phyloP scores from a whole-genome alignment of 106 monocot species.

The Agapanthus africanus region DNA sequence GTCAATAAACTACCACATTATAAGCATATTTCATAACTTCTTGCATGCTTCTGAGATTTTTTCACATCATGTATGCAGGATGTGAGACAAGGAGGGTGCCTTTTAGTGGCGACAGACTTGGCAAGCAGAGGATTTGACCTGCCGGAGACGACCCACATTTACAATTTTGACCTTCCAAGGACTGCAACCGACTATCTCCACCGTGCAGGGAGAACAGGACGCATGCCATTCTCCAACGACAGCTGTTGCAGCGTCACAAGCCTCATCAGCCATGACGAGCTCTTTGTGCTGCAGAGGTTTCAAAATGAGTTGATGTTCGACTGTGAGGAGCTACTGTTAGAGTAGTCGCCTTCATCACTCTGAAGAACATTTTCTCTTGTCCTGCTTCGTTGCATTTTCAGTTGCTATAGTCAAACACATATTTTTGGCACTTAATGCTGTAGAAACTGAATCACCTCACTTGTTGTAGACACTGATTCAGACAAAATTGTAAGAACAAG shows the following conservation, averaged over 20 bases:
- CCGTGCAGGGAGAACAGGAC: slow-evolving; percentile 82
- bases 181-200: slow-evolving; percentile 71
- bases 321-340: too few species aligned
- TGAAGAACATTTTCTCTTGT: too few species aligned
- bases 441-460: too few species aligned
- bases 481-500: too few species aligned
- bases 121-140: slow-evolving; percentile 91
- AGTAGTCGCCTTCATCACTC: too few species aligned
- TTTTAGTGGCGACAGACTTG: slow-evolving; percentile 85
- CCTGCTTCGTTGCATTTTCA: too few species aligned
- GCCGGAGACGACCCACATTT: slow-evolving; percentile 85
- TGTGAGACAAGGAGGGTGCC: slow-evolving; percentile 30
- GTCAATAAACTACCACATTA: neutral
- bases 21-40: neutral
- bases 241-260: slow-evolving; percentile 59
- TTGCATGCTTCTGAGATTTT: neutral
- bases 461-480: too few species aligned
- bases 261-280: slow-evolving; percentile 60
- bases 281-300: slow-evolving; percentile 78
- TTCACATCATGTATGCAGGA: neutral
- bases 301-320: slow-evolving; percentile 90
- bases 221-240: slow-evolving; percentile 63
- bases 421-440: too few species aligned
- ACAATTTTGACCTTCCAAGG: slow-evolving; percentile 86
- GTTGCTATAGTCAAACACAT: too few species aligned